A percentile compares a stretch with the other conserved stretches of the same genome.
These are phyloP conservation scores for Chlamydomonas asymmetrica DNA, from an alignment of 139 green algal genomes.

Conservation along the genomic window DNA sequence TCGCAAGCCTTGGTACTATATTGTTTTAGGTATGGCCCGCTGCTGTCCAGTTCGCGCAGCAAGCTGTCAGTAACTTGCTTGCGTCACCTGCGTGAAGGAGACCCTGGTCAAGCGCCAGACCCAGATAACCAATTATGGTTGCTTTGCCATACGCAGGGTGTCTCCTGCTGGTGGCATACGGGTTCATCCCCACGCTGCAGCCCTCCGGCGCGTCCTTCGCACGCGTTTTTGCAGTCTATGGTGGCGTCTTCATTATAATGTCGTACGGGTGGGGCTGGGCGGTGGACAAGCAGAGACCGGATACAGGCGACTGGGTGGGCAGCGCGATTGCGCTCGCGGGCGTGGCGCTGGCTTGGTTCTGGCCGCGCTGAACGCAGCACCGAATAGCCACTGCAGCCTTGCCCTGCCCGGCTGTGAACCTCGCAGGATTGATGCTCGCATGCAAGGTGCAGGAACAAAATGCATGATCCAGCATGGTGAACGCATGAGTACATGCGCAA, in stretches of 20 bases:
- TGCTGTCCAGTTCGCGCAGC: too few species aligned
- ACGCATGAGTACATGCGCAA: too few species aligned
- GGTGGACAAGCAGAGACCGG: conserved; percentile 68
- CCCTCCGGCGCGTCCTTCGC: conserved; percentile 50
- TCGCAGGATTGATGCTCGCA: too few species aligned
- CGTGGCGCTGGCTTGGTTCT: conserved; percentile 75
- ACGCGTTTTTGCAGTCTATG: conserved; percentile 76
- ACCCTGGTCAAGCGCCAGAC: not conserved
- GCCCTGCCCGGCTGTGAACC: too few species aligned
- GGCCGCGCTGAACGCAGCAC: too few species aligned
- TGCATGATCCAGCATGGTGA: too few species aligned
- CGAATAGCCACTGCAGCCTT: too few species aligned
- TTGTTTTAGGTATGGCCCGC: conserved; percentile 33
- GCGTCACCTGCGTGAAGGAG: not conserved
- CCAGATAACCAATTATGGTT: not conserved
- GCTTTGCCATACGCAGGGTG: conserved; percentile 30
- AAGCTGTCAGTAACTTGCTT: not conserved
- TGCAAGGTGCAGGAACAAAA: too few species aligned
- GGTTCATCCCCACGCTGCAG: conserved; percentile 81
- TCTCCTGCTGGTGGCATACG: conserved; percentile 69
- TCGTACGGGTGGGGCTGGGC: conserved; percentile 83
- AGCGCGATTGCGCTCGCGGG: conserved; percentile 70
- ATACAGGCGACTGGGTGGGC: conserved; percentile 80
- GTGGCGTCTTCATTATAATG: conserved; percentile 89
- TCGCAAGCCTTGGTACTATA: conserved; percentile 57